A percentile compares a stretch with the other conserved stretches of the same genome.
Evolutionary conservation across 805 yeast species (phyloP).

Genomic region (Blastobotrys chiropterorum): DNA sequence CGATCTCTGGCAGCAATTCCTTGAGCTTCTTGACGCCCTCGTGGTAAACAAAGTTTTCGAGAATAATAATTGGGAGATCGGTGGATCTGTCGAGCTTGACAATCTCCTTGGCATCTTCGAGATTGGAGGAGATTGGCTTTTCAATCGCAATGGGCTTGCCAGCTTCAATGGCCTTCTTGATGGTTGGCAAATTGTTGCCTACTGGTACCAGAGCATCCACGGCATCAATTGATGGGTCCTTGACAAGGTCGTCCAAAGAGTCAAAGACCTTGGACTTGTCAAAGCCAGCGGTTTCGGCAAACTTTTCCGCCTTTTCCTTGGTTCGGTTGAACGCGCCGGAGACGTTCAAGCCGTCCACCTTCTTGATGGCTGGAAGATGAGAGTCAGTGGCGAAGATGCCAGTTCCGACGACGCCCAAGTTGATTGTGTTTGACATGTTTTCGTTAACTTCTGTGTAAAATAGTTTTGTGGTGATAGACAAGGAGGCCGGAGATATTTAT

Average conservation of each 20-base stretch:
- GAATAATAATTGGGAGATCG: slow-evolving; percentile 63
- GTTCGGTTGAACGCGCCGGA: slow-evolving; percentile 80
- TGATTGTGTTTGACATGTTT: slow-evolving; percentile 12
- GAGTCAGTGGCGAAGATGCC: slow-evolving; percentile 74
- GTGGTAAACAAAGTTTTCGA: slow-evolving; percentile 83
- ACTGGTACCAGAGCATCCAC: slow-evolving; percentile 90
- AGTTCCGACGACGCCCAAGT: slow-evolving; percentile 27
- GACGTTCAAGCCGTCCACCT: slow-evolving; percentile 48
- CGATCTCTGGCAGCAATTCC: slow-evolving; percentile 61
- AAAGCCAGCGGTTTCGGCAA: slow-evolving; percentile 60
- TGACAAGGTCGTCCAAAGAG: slow-evolving; percentile 55
- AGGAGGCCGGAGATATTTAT: too few species aligned
- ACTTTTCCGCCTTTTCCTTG: slow-evolving; percentile 70
- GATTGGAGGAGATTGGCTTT: slow-evolving; percentile 86
- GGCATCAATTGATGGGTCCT: slow-evolving; percentile 61
- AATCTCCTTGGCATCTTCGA: slow-evolving; percentile 74
- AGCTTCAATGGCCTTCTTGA: slow-evolving; percentile 61
- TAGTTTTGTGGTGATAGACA: too few species aligned
- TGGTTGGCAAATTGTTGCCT: slow-evolving; percentile 63
- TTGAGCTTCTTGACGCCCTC: slow-evolving; percentile 51
- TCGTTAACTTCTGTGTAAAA: too few species aligned
- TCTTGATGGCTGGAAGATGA: slow-evolving; percentile 64
- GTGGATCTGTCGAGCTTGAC: slow-evolving; percentile 59
- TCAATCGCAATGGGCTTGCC: slow-evolving; percentile 79
- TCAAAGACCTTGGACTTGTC: slow-evolving; percentile 34